Evolutionary conservation across 768 basidiomycete species (phyloP).

Genomic region (Trametes gibbosa): DNA sequence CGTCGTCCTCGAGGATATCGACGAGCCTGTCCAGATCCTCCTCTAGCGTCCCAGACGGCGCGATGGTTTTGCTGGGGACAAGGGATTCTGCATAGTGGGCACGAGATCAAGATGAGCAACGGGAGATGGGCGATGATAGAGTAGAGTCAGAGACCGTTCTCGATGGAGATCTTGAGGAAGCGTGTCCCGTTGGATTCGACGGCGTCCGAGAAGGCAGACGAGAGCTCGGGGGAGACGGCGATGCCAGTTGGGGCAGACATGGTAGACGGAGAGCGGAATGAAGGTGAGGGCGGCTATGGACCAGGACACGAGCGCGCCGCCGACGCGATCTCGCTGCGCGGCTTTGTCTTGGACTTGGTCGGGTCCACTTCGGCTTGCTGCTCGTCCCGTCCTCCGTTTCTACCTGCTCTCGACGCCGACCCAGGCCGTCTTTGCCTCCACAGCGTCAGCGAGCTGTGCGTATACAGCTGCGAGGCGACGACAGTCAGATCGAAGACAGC

Average conservation of each 20-base stretch:
- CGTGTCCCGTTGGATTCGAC: slow-evolving; percentile 49
- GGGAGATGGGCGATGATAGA: slow-evolving; percentile 11
- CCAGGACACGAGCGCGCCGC: not conserved
- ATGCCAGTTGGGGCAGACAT: slow-evolving; percentile 83
- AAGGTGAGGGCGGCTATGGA: not conserved
- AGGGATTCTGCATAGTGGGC: slow-evolving; percentile 54
- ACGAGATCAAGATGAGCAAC: slow-evolving; percentile 24
- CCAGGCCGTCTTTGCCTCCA: not conserved
- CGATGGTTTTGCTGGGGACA: slow-evolving; percentile 53
- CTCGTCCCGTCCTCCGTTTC: not conserved
- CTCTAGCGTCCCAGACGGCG: slow-evolving; percentile 49
- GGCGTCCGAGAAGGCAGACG: slow-evolving; percentile 55
- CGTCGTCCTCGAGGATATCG: slow-evolving; percentile 53
- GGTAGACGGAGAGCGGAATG: slow-evolving; percentile 3
- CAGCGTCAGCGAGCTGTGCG: not conserved
- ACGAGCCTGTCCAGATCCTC: slow-evolving; percentile 62
- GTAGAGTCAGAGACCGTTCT: slow-evolving; percentile 54
- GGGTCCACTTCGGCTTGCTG: not conserved
- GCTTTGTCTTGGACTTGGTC: not conserved
- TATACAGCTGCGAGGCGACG: not conserved
- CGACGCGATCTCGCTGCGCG: not conserved
- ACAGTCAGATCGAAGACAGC: slow-evolving; percentile 5
- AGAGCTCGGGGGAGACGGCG: slow-evolving; percentile 55
- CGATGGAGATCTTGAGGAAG: slow-evolving; percentile 77
- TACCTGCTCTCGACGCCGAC: not conserved